These are phyloP conservation scores for Sporisorium graminicola DNA, from an alignment of 1,284 basidiomycete species.

Conservation along the genomic window DNA sequence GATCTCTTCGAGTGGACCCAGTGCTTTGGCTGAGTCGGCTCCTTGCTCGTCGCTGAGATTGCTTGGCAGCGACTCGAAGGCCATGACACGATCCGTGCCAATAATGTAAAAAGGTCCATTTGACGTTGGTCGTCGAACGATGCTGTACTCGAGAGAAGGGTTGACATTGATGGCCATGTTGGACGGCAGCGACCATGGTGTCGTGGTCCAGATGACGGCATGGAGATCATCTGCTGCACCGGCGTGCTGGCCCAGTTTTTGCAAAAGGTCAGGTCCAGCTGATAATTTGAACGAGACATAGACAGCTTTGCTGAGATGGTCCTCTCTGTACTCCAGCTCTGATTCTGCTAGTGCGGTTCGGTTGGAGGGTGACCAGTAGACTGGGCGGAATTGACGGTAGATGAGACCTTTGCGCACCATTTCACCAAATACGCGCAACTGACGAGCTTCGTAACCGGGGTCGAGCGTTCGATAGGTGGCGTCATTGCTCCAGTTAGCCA, in stretches of 20 bases:
- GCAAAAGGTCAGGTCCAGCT: slow-evolving; percentile 19
- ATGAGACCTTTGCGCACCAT: slow-evolving; percentile 87
- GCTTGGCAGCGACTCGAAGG: slow-evolving; percentile 25
- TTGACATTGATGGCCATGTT: slow-evolving; percentile 95
- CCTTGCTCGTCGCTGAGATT: neutral
- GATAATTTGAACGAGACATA: slow-evolving; percentile 81
- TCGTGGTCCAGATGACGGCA: slow-evolving; percentile 96
- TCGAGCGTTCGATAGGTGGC: slow-evolving; percentile 80
- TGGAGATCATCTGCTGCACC: slow-evolving; percentile 72
- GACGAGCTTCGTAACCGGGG: slow-evolving; percentile 86
- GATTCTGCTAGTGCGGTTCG: slow-evolving; percentile 94
- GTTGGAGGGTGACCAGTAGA: slow-evolving; percentile 95
- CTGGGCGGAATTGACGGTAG: slow-evolving; percentile 87
- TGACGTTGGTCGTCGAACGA: slow-evolving; percentile 72
- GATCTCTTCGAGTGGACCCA: slow-evolving; percentile 51
- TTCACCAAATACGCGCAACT: slow-evolving; percentile 85
- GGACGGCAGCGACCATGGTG: slow-evolving; percentile 94
- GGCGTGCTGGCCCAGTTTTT: slow-evolving; percentile 13
- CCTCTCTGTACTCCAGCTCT: slow-evolving; percentile 89
- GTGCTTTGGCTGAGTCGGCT: neutral
- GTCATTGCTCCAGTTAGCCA: slow-evolving; percentile 88
- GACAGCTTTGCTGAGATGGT: slow-evolving; percentile 87
- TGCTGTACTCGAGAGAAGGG: slow-evolving; percentile 78
- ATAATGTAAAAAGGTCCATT: slow-evolving; percentile 75
- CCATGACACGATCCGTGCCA: slow-evolving; percentile 77